Base-by-base conservation (phyloP, 2,329 filamentous ascomycete species). In the Sclerotinia sclerotiorum region DNA sequence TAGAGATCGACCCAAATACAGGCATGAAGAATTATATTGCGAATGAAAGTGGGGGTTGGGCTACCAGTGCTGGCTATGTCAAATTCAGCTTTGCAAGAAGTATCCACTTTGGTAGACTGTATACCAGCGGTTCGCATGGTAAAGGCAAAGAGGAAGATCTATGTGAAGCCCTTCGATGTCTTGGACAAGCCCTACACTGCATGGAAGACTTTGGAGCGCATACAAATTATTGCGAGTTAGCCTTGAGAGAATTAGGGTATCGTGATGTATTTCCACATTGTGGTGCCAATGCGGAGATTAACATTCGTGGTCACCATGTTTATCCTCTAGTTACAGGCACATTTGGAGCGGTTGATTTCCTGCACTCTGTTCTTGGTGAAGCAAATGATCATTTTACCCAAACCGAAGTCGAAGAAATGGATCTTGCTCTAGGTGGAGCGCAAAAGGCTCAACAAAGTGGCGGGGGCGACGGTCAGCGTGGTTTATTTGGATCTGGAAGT, bases 21-120 rank as follows among this genome's bases (percentile, higher is more conserved):
- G 94, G 94, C n/a, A 97, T 99, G 94, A 99, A 98, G 80, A 98
- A 98, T 78, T 99, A 99, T 79, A 98, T 99, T 73, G 89, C 94
- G 70, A 98, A 97, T 76, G 94, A 98, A 78, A 83, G 81, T 19
- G 92, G 93, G 5, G 85, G 87, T 52, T 97, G 94, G 91, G 92
- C 94, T 1, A 99, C 95, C 27, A 97, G 93, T 71, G 83, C 91
- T 10, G 94, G 91, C 51, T 97, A 94, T 76, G 84, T 97, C 69
- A 88, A 89, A 73, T 92, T 87, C 79, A 93, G 90, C 74, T 83
- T 95, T 70, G 84, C 84, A 19, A 86, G 91, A 69, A 87, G 89
- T 77, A 91, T 94, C 71, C 91, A 94, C 79, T 93, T 86, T 74
- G 92, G 91, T 19, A 85, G 92, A 48, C 80, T 91, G 39, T 94